phyloP scores from a whole-genome alignment of 805 yeast genomes.

The Suhomyces prunicola region DNA sequence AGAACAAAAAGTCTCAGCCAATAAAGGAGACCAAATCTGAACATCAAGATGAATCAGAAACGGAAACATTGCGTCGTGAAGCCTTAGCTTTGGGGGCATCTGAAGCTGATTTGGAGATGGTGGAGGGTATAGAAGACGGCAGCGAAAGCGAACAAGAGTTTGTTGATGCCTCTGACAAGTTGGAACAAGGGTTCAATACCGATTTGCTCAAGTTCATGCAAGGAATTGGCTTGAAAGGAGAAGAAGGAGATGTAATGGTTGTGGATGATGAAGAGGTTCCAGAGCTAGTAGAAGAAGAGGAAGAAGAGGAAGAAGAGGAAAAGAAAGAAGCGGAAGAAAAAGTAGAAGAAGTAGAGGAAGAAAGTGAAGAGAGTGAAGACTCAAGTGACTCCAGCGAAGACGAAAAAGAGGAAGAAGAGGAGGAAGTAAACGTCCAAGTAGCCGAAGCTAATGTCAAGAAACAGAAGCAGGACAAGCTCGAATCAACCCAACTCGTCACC shows the following conservation, averaged over 20 bases:
- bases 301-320: conserved; percentile 19
- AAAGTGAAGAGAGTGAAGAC: conserved; percentile 6
- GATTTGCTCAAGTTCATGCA: conserved; percentile 65
- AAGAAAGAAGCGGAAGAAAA: conserved; percentile 38
- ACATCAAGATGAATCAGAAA: background rate
- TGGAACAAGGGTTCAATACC: conserved; percentile 42
- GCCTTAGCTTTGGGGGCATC: conserved; percentile 83
- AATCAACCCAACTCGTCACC: conserved; percentile 47
- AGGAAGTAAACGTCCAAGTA: conserved; percentile 13
- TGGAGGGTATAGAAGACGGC: conserved; percentile 53
- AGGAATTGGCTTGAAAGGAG: conserved; percentile 58
- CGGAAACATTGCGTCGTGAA: conserved; percentile 48
- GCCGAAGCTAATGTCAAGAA: conserved; percentile 8
- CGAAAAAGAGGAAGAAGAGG: conserved; percentile 3
- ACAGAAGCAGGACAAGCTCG: conserved; percentile 24
- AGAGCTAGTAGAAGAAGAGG: conserved; percentile 10
- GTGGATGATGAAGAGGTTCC: conserved; percentile 18
- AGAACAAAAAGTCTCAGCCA: background rate
- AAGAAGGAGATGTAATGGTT: conserved; percentile 28
- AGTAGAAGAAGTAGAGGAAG: conserved; percentile 25
- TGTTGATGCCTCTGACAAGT: conserved; percentile 34
- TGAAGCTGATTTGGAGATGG: conserved; percentile 69
- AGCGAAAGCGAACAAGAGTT: conserved; percentile 53
- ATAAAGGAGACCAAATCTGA: background rate
- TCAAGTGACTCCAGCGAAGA: background rate